Conservation (phyloP, 2,329 filamentous ascomycete genomes). For the Sporothrix brasiliensis region DNA sequence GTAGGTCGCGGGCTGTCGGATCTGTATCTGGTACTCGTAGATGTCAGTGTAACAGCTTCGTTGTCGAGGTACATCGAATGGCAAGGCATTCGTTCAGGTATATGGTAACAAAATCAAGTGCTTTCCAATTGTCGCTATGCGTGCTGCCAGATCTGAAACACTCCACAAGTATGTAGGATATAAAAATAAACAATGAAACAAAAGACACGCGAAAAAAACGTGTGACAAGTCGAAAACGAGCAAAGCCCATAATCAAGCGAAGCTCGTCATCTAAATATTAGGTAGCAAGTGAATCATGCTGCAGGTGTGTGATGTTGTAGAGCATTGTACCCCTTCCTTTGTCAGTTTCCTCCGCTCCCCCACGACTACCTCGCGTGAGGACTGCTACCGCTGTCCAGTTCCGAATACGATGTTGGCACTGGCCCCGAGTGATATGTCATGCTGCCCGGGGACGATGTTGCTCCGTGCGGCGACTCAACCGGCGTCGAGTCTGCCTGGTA, state of each 20-base stretch:
- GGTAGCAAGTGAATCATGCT: background rate
- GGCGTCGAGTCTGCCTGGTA: conserved; percentile 36
- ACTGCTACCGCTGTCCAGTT: conserved; percentile 36
- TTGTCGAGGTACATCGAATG: too few species aligned
- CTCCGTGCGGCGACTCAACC: conserved; percentile 19
- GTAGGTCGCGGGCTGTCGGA: background rate
- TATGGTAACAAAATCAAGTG: background rate
- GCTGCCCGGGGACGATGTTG: conserved; percentile 31
- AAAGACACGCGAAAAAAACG: background rate
- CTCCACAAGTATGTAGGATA: background rate
- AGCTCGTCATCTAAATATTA: background rate
- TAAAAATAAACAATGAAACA: conserved; percentile 4
- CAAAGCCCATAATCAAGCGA: background rate
- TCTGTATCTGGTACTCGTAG: too few species aligned
- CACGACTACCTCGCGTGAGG: conserved; percentile 14
- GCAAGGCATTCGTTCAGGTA: too few species aligned
- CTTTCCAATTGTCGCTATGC: conserved; percentile 16
- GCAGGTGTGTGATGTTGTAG: too few species aligned
- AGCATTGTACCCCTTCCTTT: background rate
- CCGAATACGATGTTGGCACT: conserved; percentile 42
- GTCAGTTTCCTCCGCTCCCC: background rate
- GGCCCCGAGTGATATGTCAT: conserved; percentile 46
- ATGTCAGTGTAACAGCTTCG: too few species aligned
- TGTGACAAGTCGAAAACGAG: background rate
- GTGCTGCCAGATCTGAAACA: background rate